Percentiles rank a stretch among this genome's conserved stretches.
Conservation (phyloP, 2,329 filamentous ascomycete species). For the Aspergillus pseudoviridinutans region DNA sequence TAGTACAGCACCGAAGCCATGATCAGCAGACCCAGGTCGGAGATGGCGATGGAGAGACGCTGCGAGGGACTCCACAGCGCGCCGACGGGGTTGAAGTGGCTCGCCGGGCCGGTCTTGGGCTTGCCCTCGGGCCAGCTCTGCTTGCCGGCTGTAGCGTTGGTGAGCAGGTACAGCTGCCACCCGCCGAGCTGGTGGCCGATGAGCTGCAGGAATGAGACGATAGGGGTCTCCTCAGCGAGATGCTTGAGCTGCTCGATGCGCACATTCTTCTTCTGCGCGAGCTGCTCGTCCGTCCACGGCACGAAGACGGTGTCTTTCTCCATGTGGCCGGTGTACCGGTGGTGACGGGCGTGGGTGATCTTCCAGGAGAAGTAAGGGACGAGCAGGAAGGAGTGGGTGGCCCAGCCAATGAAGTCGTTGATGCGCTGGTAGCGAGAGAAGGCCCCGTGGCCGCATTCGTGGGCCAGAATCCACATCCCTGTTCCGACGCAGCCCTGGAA, state of each 20-base stretch:
- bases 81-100: slow-evolving; percentile 60
- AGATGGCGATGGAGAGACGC: slow-evolving; percentile 53
- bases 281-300: slow-evolving; percentile 43
- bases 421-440: slow-evolving; percentile 56
- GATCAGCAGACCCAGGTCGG: slow-evolving; percentile 57
- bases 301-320: slow-evolving; percentile 65
- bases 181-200: slow-evolving; percentile 61
- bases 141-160: slow-evolving; percentile 53
- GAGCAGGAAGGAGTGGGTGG: slow-evolving; percentile 61
- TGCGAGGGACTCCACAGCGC: slow-evolving; percentile 59
- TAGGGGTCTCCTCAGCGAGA: slow-evolving; percentile 57
- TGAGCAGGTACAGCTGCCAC: slow-evolving; percentile 61
- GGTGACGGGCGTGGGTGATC: slow-evolving; percentile 66
- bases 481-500: slow-evolving; percentile 63
- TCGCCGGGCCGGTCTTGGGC: slow-evolving; percentile 22
- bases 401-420: slow-evolving; percentile 61
- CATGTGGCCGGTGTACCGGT: slow-evolving; percentile 65
- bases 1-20: slow-evolving; percentile 51
- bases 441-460: slow-evolving; percentile 67
- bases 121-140: slow-evolving; percentile 40
- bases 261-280: slow-evolving; percentile 39
- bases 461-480: slow-evolving; percentile 66
- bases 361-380: slow-evolving; percentile 73
- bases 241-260: slow-evolving; percentile 50
- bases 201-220: slow-evolving; percentile 52